Base-by-base conservation (phyloP, 352 stramenopile genomes). In the Pythium rishiriense region DNA sequence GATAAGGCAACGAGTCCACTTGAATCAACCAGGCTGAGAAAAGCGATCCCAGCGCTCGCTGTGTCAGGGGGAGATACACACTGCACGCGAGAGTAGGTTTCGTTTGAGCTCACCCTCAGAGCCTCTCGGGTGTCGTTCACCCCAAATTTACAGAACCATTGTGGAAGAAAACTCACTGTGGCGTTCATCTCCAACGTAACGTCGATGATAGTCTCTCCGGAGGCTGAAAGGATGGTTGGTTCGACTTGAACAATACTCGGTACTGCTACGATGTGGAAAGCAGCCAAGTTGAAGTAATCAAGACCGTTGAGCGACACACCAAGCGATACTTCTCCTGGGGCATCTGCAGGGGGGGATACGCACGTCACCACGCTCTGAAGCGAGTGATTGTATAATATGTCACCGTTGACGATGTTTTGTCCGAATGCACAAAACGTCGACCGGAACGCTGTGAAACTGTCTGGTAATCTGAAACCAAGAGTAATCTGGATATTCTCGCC, bases 301-400 rank as follows among this genome's bases (percentile, higher is more conserved):
- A 69, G 1, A 9, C 49, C 55, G 24, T 69, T 69, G 9, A 69
- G 54, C 41, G 46, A 64, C 22, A 69, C 26, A 5, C 21, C 46
- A 3, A 69, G 19, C 2, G 6, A 17, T 26, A 64, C 53, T n/a
- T 48, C 39, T 5, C 45, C 47, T 21, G 46, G 37, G 1, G 25
- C 21, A 25, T n/a, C 19, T 1, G 19, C 12, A 15, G 54, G 25
- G 22, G 62, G 62, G 12, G 47, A 45, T 17, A 28, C 25, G 24
- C 62, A 69, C 14, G 29, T 25, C 19, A 63, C 24, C 2, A 12
- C 22, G n/a, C 9, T 63, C 19, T 8, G 48, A 3, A 11, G 39
- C 4, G 53, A 45, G 6, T 28, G n/a, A 39, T 9, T 31, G 0
- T 8, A 15, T 11, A 3, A 3, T 1, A 69, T 7, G 10, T 47